phyloP scores from a whole-genome alignment of 2,329 filamentous ascomycete genomes.

The Xylariaceae sp. region DNA sequence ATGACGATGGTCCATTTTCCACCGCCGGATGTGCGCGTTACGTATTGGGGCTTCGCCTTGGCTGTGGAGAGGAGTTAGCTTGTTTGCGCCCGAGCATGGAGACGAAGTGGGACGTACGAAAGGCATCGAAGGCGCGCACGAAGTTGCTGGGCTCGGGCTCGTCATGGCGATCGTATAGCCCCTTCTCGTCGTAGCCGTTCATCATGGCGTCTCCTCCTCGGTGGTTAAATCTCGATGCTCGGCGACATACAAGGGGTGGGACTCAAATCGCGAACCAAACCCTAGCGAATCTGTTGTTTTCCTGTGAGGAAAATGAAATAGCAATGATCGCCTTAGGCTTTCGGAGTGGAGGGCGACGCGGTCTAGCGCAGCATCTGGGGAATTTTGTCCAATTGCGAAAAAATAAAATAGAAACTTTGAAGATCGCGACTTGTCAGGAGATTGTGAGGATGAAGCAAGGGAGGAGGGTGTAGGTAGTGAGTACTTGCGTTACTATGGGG shows the following conservation, averaged over 20 bases:
- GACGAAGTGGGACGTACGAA: slow-evolving; percentile 54
- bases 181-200: slow-evolving; percentile 70
- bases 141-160: slow-evolving; percentile 63
- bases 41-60: slow-evolving; percentile 93
- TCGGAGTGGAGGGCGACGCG: neutral
- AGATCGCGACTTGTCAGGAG: neutral
- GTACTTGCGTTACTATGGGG: neutral
- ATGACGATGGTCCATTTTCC: slow-evolving; percentile 92
- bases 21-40: slow-evolving; percentile 75
- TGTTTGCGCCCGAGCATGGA: neutral
- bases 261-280: neutral
- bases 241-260: neutral
- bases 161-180: slow-evolving; percentile 72
- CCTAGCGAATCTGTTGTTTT: neutral
- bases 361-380: slow-evolving; percentile 8
- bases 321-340: neutral
- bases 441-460: neutral
- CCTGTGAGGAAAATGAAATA: neutral
- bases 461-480: neutral
- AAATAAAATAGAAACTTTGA: neutral
- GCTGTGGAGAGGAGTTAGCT: slow-evolving; percentile 48
- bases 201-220: slow-evolving; percentile 41
- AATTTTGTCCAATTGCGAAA: neutral
- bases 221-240: neutral
- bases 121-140: slow-evolving; percentile 90